phyloP scores from a whole-genome alignment of 257 asterid genomes.

The Anisodus tanguticus region DNA sequence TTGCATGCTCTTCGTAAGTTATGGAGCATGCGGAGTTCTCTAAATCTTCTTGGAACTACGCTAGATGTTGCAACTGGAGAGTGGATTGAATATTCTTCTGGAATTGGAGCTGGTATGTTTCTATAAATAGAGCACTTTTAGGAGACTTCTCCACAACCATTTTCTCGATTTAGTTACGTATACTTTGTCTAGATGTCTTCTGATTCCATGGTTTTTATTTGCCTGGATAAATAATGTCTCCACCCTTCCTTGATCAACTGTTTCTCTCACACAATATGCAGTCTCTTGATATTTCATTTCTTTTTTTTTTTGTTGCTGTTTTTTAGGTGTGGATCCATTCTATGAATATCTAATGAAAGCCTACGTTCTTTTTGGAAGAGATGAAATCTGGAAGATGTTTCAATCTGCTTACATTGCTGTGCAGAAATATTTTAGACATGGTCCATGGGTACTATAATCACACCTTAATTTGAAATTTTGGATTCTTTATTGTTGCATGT shows the following conservation, averaged over 20 bases:
- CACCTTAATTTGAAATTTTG: conserved; percentile 27
- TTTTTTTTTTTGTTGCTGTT: conserved; percentile 28
- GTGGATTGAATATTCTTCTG: conserved; percentile 92
- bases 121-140: background rate
- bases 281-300: background rate
- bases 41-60: conserved; percentile 92
- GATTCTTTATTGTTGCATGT: background rate
- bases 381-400: conserved; percentile 95
- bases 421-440: conserved; percentile 86
- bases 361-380: conserved; percentile 91
- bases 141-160: background rate
- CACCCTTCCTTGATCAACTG: background rate
- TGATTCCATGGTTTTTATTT: conserved; percentile 5
- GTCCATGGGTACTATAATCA: conserved; percentile 79
- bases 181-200: background rate
- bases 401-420: conserved; percentile 87
- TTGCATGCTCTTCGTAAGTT: conserved; percentile 86
- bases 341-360: conserved; percentile 92
- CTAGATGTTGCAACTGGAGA: conserved; percentile 88
- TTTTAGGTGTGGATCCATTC: conserved; percentile 91
- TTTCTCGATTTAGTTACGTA: background rate
- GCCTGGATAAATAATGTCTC: background rate
- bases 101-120: conserved; percentile 91
- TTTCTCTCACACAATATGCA: background rate
- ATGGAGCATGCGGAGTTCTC: conserved; percentile 97